Conservation (phyloP, 768 basidiomycete genomes). For the Calocybe indica region DNA sequence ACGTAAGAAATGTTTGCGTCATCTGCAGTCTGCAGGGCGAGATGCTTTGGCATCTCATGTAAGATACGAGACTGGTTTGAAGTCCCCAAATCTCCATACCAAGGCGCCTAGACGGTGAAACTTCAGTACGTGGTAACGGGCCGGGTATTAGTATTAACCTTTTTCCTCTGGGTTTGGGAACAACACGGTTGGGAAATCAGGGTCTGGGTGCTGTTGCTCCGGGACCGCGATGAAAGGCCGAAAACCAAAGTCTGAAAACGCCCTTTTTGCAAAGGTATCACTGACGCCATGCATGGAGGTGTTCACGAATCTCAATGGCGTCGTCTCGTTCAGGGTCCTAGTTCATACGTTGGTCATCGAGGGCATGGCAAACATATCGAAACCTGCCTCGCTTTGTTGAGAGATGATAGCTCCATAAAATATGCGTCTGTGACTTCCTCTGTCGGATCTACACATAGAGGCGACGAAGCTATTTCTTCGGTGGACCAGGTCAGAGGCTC, state of each 20-base stretch:
- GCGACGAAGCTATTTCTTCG: conserved; percentile 27
- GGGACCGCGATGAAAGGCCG: conserved; percentile 51
- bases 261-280: conserved; percentile 51
- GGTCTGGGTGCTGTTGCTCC: conserved; percentile 70
- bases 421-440: conserved; percentile 55
- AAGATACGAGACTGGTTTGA: background rate
- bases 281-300: conserved; percentile 92
- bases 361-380: conserved; percentile 11
- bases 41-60: conserved; percentile 39
- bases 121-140: background rate
- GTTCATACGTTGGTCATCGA: background rate
- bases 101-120: conserved; percentile 36
- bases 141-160: conserved; percentile 33
- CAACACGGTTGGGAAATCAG: conserved; percentile 77
- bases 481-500: conserved; percentile 43
- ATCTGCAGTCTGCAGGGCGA: conserved; percentile 63
- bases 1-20: conserved; percentile 51
- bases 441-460: conserved; percentile 51
- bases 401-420: conserved; percentile 32
- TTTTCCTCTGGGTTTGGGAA: conserved; percentile 93
- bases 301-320: conserved; percentile 62
- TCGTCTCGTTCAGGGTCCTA: conserved; percentile 28
- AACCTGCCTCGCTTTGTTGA: conserved; percentile 22
- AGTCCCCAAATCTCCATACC: conserved; percentile 21
- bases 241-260: conserved; percentile 58